Evolutionary conservation across 2,329 filamentous ascomycete species (phyloP), one percentile per base, ranked within the genome.

Genomic region (Cercospora zeina): DNA sequence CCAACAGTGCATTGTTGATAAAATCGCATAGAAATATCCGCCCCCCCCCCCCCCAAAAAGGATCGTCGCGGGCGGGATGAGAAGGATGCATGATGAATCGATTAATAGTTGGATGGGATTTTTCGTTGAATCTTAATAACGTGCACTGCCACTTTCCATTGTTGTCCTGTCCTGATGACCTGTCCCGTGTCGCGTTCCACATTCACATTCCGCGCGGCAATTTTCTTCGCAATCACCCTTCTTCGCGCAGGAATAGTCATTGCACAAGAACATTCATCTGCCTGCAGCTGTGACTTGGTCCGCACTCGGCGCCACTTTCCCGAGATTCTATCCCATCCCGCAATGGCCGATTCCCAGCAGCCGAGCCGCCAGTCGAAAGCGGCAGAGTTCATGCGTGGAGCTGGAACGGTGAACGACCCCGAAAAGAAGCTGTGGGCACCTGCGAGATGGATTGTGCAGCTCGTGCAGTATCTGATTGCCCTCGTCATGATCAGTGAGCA

Each of bases 391-490:
- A 62, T 71, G 53, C 66, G 68, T n/a, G 63, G 62, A 14, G 69
- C 69, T 34, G 65, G 69, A 37, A 54, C 62, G 16, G 68, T 71
- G 27, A 64, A 67, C 39, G 69, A 71, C 50, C 69, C 69, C 4
- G 68, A 71, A 2, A 45, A 64, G 49, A 68, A 70, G 34, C 63
- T 71, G 3, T 71, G 69, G 69, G 63, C 39, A 33, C 69, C 69
- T 5, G 69, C 68, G 8, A 61, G 64, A 58, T 70, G 68, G 67
- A 55, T 71, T 13, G 68, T 66, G 11, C 61, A 64, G 30, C 65
- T 70, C 60, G 61, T 71, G 3, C 69, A 71, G 57, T 69, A 69
- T 36, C 59, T 71, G 21, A 64, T 71, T 16, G 69, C 69, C 1
- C 58, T 71, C 30, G 56, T 70, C 27, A 66, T 71, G 33, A 59